phyloP scores from a whole-genome alignment of 176 grass and related monocot genomes.

The Oryza meyeriana region DNA sequence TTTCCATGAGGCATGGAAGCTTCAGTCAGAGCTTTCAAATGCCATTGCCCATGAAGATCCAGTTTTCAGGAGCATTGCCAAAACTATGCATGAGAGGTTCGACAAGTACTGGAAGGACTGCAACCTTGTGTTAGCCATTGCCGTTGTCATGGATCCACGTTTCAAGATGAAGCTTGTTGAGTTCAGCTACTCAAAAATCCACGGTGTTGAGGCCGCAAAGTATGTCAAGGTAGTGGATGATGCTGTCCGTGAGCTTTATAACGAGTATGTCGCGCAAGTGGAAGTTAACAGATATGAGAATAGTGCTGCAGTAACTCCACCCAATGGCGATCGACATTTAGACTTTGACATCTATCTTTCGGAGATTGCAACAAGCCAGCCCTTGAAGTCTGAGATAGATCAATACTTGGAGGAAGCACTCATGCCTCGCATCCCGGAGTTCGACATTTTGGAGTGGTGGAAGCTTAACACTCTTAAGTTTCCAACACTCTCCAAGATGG shows the following conservation, averaged over 20 bases:
- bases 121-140: constrained; percentile 77
- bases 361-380: constrained; percentile 62
- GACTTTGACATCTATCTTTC: constrained; percentile 87
- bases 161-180: constrained; percentile 96
- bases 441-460: constrained; percentile 86
- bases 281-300: constrained; percentile 38
- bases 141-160: constrained; percentile 87
- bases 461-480: constrained; percentile 77
- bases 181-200: constrained; percentile 91
- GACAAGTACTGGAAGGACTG: constrained; percentile 97
- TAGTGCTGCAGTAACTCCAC: constrained; percentile 4
- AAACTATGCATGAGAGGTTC: constrained; percentile 85
- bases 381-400: constrained; percentile 64
- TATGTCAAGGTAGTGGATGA: constrained; percentile 77
- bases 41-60: constrained; percentile 53
- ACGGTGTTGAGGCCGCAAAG: constrained; percentile 56
- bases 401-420: constrained; percentile 83
- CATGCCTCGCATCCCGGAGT: constrained; percentile 61
- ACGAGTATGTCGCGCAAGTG: constrained; percentile 60
- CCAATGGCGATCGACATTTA: constrained; percentile 46
- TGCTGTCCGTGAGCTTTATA: constrained; percentile 65
- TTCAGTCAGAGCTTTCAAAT: constrained; percentile 68
- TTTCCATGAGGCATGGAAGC: constrained; percentile 90
- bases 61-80: constrained; percentile 54
- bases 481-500: constrained; percentile 76